Base-by-base conservation (phyloP, 192 early-diverging fungal species). In the Rhizoclosmatium sp. region DNA sequence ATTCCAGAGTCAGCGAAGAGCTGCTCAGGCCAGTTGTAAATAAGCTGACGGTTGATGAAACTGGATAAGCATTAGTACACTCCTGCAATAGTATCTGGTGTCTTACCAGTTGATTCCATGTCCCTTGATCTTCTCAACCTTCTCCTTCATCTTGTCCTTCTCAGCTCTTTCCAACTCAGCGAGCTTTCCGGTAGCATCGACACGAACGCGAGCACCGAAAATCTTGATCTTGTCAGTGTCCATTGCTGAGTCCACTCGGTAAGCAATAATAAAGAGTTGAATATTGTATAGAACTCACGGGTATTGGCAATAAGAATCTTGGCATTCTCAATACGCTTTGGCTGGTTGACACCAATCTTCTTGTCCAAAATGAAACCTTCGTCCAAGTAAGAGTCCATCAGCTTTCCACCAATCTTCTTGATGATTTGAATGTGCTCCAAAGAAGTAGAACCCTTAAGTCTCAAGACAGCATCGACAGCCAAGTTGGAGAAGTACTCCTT, bases 141-240 rank as follows among this genome's bases (percentile, higher is more conserved):
- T 99, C 72, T 90, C 93, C 80, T 93, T 94, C 98, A 99, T 99
- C 92, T 99, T 99, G 72, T 98, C 92, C 78, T 86, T 92, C 88
- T 99, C 98, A 39, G 98, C 98, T 79, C 98, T 92, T 89, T 99
- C 98, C 76, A 99, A 84, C 88, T 99, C 98, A 48, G 97, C 98
- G 47, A 99, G 90, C 89, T 99, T 96, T 47, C 95, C 95, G 31
- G 97, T 97, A 51, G 95, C 94, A 78, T 97, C 96, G 3, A 99
- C 98, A 74, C 94, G 92, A 74, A 99, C 91, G 68, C 95, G 94
- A 42, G 98, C 98, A 73, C 98, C 98, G 87, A 99, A 99, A 70
- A 99, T 94, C 87, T 99, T 99, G 87, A 99, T 96, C 85, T 99
- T 99, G 85, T 99, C 98, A 10, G 98, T 99, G 86, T 99, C 98